Evolutionary conservation across 1,139 yeast genomes (phyloP), one percentile per base, ranked within the genome.

Genomic region (Sugiyamaella sp.): DNA sequence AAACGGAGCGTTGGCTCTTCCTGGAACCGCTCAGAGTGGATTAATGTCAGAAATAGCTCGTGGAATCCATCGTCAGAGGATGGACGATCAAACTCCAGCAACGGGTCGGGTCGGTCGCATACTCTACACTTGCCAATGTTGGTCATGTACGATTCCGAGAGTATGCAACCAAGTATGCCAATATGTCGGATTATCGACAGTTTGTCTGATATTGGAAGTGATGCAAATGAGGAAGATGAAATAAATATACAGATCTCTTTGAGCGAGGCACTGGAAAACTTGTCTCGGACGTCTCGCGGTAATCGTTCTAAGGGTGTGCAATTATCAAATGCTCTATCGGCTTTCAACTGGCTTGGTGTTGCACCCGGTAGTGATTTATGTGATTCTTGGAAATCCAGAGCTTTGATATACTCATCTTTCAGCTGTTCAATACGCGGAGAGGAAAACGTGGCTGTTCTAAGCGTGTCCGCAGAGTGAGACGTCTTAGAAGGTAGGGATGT

Each of bases 21-120:
- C 37, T 55, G 58, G 38, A 65, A 60, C 20, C 54, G 51, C 12
- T 54, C 54, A 1, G 60, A 51, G 4, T 51, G 51, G 14, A 60
- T 43, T 12, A 61, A 51, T 9, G 46, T 40, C 9, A 35, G n/a
- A n/a, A 48, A 48, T 10, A 48, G 41, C 14, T 48, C 29, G 19
- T 40, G 24, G 17, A 48, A 48, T 10, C 41, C 46, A 17, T 48
- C 46, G 32, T 40, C 20, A 9, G 32, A 14, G 8, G 35, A 9
- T 16, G 39, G 46, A 9, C 51, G 29, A 9, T 48, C 41, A 21
- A 16, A 6, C 12, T 40, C 51, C 12, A 48, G 17, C 16, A 32
- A 17, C n/a, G 51, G 40, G 8, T 21, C 22, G n/a, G 37, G 45
- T 41, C 51, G 24, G 14, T 48, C 51, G 16, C 51, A 48, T 12